Conservation (phyloP, 179 eudicot genomes). For the Drosera spatulata region DNA sequence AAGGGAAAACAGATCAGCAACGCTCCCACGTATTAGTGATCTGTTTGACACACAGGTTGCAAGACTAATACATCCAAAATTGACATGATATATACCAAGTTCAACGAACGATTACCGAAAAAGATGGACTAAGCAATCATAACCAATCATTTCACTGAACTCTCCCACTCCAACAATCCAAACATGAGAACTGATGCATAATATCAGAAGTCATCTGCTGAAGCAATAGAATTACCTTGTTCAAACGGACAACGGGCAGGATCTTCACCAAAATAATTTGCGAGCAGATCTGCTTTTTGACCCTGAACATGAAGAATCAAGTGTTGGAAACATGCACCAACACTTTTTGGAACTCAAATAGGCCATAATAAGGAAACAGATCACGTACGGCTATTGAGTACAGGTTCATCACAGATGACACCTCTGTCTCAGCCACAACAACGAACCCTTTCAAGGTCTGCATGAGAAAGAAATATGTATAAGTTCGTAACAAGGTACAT, state of each 20-base stretch:
- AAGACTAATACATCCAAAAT: too few relatives aligned
- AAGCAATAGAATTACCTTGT: slow-evolving; percentile 43
- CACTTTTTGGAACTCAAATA: neutral
- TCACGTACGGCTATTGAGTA: slow-evolving; percentile 59
- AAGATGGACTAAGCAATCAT: too few relatives aligned
- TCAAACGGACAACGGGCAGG: slow-evolving; percentile 88
- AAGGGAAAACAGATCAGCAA: neutral
- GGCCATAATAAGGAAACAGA: neutral
- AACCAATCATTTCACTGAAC: too few relatives aligned
- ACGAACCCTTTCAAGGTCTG: slow-evolving; percentile 64
- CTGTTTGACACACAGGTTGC: too few relatives aligned
- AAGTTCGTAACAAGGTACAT: neutral
- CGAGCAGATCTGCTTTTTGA: slow-evolving; percentile 80
- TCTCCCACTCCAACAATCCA: too few relatives aligned
- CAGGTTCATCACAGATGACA: slow-evolving; percentile 49
- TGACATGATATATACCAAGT: too few relatives aligned
- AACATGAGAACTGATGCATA: too few relatives aligned
- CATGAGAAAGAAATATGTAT: neutral
- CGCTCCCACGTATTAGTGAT: too few relatives aligned
- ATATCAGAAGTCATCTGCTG: too few relatives aligned
- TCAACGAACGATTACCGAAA: too few relatives aligned
- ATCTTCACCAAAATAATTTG: slow-evolving; percentile 83
- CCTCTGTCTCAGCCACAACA: slow-evolving; percentile 54
- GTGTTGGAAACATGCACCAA: too few relatives aligned
- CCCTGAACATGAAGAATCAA: slow-evolving; percentile 35